A percentile compares a stretch with the other conserved stretches of the same genome.
Conservation (phyloP, 2,329 filamentous ascomycete species). For the Capronia coronata region DNA sequence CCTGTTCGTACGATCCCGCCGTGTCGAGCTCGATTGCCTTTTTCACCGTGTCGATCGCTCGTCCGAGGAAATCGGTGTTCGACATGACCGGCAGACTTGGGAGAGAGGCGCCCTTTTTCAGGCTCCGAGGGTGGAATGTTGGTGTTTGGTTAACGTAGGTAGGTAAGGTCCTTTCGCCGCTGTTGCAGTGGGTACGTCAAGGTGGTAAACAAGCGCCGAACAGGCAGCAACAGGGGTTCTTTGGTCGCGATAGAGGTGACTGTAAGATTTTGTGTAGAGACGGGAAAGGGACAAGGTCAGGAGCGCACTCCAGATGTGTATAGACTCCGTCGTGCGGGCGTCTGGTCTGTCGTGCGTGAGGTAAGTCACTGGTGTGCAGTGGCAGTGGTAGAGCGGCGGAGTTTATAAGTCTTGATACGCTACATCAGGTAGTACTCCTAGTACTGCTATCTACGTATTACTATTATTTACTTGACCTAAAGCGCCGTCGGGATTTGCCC, state of each 20-base stretch:
- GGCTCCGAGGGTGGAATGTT: background rate
- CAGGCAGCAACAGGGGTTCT: background rate
- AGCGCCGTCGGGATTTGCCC: constrained; percentile 17
- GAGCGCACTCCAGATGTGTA: background rate
- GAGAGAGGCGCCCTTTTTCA: background rate
- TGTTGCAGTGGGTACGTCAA: background rate
- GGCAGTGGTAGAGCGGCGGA: no score
- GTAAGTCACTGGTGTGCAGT: background rate
- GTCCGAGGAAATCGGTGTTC: constrained; percentile 92
- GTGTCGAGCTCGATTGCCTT: constrained; percentile 97
- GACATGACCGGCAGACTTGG: constrained; percentile 57
- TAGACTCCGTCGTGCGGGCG: background rate
- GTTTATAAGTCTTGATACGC: no score
- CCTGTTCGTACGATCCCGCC: constrained; percentile 91
- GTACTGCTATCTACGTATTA: no score
- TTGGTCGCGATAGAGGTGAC: background rate
- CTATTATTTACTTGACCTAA: no score
- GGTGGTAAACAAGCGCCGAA: constrained; percentile 8
- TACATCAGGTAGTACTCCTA: no score
- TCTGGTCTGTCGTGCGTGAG: background rate
- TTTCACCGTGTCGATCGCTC: constrained; percentile 93
- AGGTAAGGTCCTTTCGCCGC: background rate
- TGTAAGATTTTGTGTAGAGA: background rate
- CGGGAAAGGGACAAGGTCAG: background rate
- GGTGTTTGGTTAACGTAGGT: no score